A percentile compares a stretch with the other conserved stretches of the same genome.
phyloP scores from a whole-genome alignment of 768 basidiomycete species.

The Clavulina sp. region DNA sequence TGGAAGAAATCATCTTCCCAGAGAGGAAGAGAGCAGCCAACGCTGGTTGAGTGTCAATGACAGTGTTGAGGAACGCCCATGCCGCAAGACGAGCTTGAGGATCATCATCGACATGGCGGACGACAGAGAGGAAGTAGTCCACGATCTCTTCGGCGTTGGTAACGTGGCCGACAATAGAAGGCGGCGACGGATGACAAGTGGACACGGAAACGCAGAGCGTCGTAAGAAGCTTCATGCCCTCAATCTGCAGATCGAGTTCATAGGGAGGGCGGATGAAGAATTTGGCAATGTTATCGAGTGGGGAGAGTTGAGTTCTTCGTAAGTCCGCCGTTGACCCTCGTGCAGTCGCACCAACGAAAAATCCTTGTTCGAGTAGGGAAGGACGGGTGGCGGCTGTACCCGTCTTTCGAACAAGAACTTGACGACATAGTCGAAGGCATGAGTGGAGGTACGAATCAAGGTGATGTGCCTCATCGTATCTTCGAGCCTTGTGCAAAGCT shows the following conservation, averaged over 20 bases:
- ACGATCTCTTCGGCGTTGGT: conserved; percentile 60
- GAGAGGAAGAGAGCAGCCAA: conserved; percentile 62
- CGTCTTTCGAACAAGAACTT: conserved; percentile 50
- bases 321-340: conserved; percentile 29
- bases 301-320: conserved; percentile 37
- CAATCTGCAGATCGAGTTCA: conserved; percentile 41
- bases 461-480: conserved; percentile 50
- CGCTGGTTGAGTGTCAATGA: conserved; percentile 76
- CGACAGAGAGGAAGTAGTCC: conserved; percentile 45
- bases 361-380: conserved; percentile 57
- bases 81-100: conserved; percentile 49
- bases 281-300: conserved; percentile 54
- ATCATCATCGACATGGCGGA: conserved; percentile 69
- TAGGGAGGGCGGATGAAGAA: conserved; percentile 51
- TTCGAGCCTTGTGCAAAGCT: conserved; percentile 41
- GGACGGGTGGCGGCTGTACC: conserved; percentile 16
- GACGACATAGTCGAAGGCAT: conserved; percentile 40
- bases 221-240: conserved; percentile 49
- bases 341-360: conserved; percentile 45
- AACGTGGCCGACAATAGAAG: conserved; percentile 63
- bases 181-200: conserved; percentile 37
- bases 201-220: conserved; percentile 51
- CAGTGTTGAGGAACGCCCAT: conserved; percentile 70
- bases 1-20: conserved; percentile 37
- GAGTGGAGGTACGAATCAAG: conserved; percentile 53